Evolutionary conservation across 805 yeast genomes (phyloP), one percentile per base, ranked within the genome.

Genomic region (Lipomyces spencermartinsiae): DNA sequence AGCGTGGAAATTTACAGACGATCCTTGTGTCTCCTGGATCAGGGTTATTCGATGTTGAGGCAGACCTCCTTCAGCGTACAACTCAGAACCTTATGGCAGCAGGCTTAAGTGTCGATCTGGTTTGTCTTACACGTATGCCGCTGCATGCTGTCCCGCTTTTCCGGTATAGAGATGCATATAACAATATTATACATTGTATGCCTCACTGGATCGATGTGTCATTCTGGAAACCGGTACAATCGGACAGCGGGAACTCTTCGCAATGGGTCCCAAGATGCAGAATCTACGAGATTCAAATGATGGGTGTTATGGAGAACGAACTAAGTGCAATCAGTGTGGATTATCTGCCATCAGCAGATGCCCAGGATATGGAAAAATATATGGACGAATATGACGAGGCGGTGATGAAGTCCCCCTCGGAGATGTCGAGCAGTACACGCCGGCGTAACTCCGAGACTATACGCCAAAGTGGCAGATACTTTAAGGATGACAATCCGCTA

Each of bases 161-260:
- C 73, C 79, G 98, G 62, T 91, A 87, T 74, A 57, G 69, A 37
- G 74, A 71, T 16, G 60, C 69, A 25, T 64, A 55, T 54, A 73
- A 69, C 34, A 67, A 70, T 34, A 65, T 68, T 1, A 68, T 76
- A 54, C 91, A 91, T 75, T 90, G 96, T 76, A 90, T 93, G 10
- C 99, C 99, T 0, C 89, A 91, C 59, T 95, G 99, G 98, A 86
- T 95, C 74, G 97, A 96, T 76, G 89, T 93, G 14, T 93, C 97
- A 0, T 95, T 90, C 75, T 95, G 97, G 91, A 87, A 85, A 55
- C 66, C 46, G 19, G 51, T 59, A 63, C 91, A 89, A 61, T 77
- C 83, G 1, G 81, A 82, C 35, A 80, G 81, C 19, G 43, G 29
- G 29, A 60, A 65, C 29, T 16, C 64, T 14, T 49, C 60, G 19